phyloP scores from a whole-genome alignment of 768 basidiomycete species.

The Zangia roseola region DNA sequence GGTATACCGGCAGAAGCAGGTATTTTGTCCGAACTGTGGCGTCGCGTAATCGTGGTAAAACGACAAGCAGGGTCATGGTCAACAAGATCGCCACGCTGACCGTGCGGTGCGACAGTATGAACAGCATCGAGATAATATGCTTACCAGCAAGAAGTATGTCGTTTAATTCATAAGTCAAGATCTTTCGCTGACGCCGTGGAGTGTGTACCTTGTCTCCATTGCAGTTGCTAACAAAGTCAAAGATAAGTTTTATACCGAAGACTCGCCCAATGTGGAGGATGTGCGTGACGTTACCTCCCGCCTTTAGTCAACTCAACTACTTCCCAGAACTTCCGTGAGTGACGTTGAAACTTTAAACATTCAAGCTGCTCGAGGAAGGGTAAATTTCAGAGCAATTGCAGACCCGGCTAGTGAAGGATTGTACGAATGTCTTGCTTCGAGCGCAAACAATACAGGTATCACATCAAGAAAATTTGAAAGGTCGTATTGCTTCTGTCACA shows the following conservation, averaged over 20 bases:
- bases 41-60: constrained; percentile 4
- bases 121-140: constrained; percentile 75
- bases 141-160: constrained; percentile 75
- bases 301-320: constrained; percentile 11
- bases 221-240: constrained; percentile 69
- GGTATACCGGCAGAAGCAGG: constrained; percentile 78
- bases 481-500: constrained; percentile 46
- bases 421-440: constrained; percentile 52
- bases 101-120: constrained; percentile 72
- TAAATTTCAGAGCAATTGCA: constrained; percentile 64
- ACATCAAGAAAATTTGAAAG: constrained; percentile 60
- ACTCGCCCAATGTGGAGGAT: constrained; percentile 68
- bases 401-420: constrained; percentile 54
- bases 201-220: constrained; percentile 69
- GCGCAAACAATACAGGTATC: constrained; percentile 57
- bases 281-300: constrained; percentile 42
- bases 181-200: constrained; percentile 25
- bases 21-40: constrained; percentile 6
- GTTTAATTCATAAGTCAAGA: background rate
- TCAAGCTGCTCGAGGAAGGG: background rate
- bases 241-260: constrained; percentile 66
- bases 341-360: background rate
- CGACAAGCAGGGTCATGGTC: constrained; percentile 53
- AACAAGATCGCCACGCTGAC: constrained; percentile 76
- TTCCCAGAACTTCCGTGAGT: constrained; percentile 69